Conservation (phyloP, 1,284 basidiomycete genomes). For the Megacollybia platyphylla region DNA sequence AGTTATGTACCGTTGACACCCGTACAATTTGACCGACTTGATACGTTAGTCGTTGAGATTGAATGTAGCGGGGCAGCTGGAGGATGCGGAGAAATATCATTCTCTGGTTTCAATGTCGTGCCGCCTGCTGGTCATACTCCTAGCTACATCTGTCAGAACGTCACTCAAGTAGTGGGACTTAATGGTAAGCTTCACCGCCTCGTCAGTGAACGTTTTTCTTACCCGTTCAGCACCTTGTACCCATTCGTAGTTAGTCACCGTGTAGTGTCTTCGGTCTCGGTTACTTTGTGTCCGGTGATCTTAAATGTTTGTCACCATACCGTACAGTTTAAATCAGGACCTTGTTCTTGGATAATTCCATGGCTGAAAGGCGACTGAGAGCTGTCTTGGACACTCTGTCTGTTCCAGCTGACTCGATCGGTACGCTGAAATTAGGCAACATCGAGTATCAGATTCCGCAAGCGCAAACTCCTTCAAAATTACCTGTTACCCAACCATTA, state of each 20-base stretch:
- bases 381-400: constrained; percentile 13
- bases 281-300: too few relatives aligned
- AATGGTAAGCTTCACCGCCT: constrained; percentile 12
- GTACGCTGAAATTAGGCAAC: constrained; percentile 42
- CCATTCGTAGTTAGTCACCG: too few relatives aligned
- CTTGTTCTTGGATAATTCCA: neutral
- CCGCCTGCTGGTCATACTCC: constrained; percentile 22
- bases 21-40: neutral
- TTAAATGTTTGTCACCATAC: too few relatives aligned
- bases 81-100: constrained; percentile 32
- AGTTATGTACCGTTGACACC: constrained; percentile 8
- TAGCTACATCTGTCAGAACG: constrained; percentile 33
- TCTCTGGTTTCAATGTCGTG: constrained; percentile 27
- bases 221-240: neutral
- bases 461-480: constrained; percentile 29
- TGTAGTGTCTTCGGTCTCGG: too few relatives aligned
- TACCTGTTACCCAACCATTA: constrained; percentile 14
- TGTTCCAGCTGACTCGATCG: constrained; percentile 26
- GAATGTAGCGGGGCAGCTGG: constrained; percentile 34
- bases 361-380: neutral
- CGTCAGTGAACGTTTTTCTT: neutral
- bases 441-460: constrained; percentile 43
- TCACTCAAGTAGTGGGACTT: constrained; percentile 26
- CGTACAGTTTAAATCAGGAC: too few relatives aligned
- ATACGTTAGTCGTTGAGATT: constrained; percentile 35